Percentiles rank a stretch among this genome's conserved stretches.
Conservation (phyloP, 2,329 filamentous ascomycete species). For the Sclerotiophoma versabilis region DNA sequence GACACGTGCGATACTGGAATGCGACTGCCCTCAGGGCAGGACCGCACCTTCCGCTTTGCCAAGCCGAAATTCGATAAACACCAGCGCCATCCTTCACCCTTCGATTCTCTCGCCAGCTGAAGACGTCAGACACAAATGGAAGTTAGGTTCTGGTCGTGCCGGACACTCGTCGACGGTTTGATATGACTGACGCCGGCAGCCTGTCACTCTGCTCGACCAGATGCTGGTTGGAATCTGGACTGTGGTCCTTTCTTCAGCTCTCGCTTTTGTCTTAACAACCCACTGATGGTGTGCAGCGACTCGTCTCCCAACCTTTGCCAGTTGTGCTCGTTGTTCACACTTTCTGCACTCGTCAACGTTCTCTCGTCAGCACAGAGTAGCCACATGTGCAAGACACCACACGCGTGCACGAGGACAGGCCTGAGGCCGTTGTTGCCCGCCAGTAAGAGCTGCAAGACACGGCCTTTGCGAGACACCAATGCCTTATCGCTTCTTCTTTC, state of each 20-base stretch:
- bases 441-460: neutral
- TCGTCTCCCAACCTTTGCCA: constrained; percentile 14
- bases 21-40: constrained; percentile 1
- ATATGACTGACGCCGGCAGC: neutral
- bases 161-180: constrained; percentile 6
- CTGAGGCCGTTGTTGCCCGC: neutral
- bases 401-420: neutral
- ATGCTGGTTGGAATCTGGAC: constrained; percentile 2
- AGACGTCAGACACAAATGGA: constrained; percentile 9
- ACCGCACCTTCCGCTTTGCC: constrained; percentile 10
- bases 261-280: neutral
- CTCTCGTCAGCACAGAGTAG: constrained; percentile 5
- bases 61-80: constrained; percentile 21
- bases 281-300: constrained; percentile 8
- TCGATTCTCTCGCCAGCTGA: constrained; percentile 16
- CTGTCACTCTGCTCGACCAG: constrained; percentile 15
- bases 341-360: constrained; percentile 6
- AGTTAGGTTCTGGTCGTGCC: constrained; percentile 5
- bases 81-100: constrained; percentile 12
- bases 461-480: neutral
- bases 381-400: neutral
- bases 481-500: constrained; percentile 3
- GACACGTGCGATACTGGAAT: constrained; percentile 15
- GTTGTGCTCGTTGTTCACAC: constrained; percentile 5
- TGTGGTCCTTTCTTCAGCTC: constrained; percentile 7